Evolutionary conservation across 2,329 filamentous ascomycete genomes (phyloP).

Genomic region (Dactylellina drechsleri): DNA sequence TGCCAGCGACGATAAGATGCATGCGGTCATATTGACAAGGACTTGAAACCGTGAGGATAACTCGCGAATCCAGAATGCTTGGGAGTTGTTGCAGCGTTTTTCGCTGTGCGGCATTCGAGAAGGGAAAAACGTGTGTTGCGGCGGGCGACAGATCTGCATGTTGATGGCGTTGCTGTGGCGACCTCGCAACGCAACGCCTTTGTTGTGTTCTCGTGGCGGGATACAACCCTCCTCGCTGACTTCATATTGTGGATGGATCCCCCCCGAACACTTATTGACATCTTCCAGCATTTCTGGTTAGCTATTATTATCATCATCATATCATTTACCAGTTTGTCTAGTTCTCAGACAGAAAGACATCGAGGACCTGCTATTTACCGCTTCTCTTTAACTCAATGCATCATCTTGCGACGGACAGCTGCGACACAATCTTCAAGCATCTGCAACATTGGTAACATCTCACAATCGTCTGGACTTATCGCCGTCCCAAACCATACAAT

Average conservation of each 20-base stretch:
- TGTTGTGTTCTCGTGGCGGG: constrained; percentile 27
- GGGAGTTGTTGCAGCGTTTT: background rate
- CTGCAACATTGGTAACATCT: constrained; percentile 1
- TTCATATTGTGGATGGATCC: constrained; percentile 31
- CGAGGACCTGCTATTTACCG: background rate
- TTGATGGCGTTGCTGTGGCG: constrained; percentile 41
- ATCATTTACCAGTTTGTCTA: constrained; percentile 7
- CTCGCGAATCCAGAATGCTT: background rate
- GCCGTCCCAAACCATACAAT: background rate
- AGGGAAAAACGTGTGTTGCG: background rate
- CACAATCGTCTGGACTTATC: background rate
- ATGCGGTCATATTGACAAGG: constrained; percentile 9
- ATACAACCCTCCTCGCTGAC: background rate
- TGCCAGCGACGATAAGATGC: background rate
- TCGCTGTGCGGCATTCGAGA: constrained; percentile 20
- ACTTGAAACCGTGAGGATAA: background rate
- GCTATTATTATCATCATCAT: constrained; percentile 12
- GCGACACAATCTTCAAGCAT: constrained; percentile 1
- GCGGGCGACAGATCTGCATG: constrained; percentile 4
- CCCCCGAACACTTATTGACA: constrained; percentile 2
- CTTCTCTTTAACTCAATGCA: constrained; percentile 16
- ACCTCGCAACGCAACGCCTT: constrained; percentile 45
- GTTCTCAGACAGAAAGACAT: background rate
- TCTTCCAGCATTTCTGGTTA: constrained; percentile 21
- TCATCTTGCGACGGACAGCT: background rate